Percentiles rank a stretch among this genome's conserved stretches.
Conservation (phyloP, 2,329 filamentous ascomycete species). For the Fusarium penzigii region DNA sequence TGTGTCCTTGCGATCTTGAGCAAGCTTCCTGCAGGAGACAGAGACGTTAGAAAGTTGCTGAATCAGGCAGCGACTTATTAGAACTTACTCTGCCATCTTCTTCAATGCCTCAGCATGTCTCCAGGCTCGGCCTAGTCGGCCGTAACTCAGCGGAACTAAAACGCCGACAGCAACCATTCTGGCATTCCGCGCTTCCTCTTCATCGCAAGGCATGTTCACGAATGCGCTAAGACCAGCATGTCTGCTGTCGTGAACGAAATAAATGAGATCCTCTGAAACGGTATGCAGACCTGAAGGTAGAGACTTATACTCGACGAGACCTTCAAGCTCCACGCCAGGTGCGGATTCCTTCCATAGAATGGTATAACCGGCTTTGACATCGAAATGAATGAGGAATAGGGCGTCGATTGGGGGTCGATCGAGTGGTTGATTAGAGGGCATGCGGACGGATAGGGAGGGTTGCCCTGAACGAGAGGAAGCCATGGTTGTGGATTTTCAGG, state of each 20-base stretch:
- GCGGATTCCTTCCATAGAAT: conserved; percentile 82
- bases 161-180: conserved; percentile 91
- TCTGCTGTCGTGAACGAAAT: conserved; percentile 81
- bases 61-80: not conserved
- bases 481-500: conserved; percentile 37
- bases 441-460: conserved; percentile 41
- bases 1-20: conserved; percentile 63
- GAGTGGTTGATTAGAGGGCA: conserved; percentile 32
- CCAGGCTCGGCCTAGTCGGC: conserved; percentile 86
- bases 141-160: conserved; percentile 82
- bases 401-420: conserved; percentile 59
- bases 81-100: conserved; percentile 67
- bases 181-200: conserved; percentile 77
- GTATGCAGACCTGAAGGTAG: conserved; percentile 91
- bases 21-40: conserved; percentile 53
- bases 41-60: conserved; percentile 22
- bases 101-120: conserved; percentile 77
- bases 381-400: conserved; percentile 87
- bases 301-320: conserved; percentile 93
- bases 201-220: conserved; percentile 77
- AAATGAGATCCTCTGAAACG: conserved; percentile 84
- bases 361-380: conserved; percentile 88
- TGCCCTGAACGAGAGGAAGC: conserved; percentile 42
- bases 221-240: conserved; percentile 92
- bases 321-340: conserved; percentile 73